Percentiles rank a stretch among this genome's conserved stretches.
Evolutionary conservation across 768 basidiomycete genomes (phyloP).

Genomic region (Agrocybe praecox): DNA sequence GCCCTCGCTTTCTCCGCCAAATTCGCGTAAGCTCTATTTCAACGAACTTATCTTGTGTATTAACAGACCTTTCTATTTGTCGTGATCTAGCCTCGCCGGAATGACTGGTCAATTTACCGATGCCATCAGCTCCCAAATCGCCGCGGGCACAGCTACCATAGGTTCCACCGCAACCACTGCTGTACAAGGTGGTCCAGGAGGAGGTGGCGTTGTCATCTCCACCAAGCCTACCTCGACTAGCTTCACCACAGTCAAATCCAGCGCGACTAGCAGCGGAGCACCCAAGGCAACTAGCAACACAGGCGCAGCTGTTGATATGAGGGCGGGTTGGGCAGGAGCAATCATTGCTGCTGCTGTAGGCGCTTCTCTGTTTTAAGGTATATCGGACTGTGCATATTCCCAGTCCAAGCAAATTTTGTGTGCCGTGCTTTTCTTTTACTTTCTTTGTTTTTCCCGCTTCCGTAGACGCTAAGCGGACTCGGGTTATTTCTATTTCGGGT

Average conservation of each 20-base stretch:
- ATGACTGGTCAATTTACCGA: slow-evolving; percentile 76
- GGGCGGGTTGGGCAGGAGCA: slow-evolving; percentile 35
- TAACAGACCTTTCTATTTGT: not conserved
- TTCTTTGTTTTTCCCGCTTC: too few species aligned
- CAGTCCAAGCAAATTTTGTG: too few species aligned
- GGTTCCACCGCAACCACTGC: slow-evolving; percentile 15
- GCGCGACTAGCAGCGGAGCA: slow-evolving; percentile 7
- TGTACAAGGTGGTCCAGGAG: not conserved
- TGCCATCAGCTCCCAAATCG: slow-evolving; percentile 56
- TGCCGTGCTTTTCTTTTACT: too few species aligned
- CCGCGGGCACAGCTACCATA: slow-evolving; percentile 30
- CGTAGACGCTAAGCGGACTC: too few species aligned
- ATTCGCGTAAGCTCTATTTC: slow-evolving; percentile 71
- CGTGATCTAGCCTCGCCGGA: slow-evolving; percentile 47
- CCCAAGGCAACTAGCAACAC: slow-evolving; percentile 15
- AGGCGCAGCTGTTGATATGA: slow-evolving; percentile 23
- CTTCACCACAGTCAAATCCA: slow-evolving; percentile 5
- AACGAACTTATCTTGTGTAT: not conserved
- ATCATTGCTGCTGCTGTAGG: slow-evolving; percentile 37
- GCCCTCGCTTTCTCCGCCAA: slow-evolving; percentile 77
- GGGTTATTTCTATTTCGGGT: too few species aligned
- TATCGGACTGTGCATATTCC: too few species aligned
- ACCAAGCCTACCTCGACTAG: slow-evolving; percentile 17
- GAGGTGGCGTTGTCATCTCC: not conserved
- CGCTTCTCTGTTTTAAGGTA: slow-evolving; percentile 35